A percentile compares a stretch with the other conserved stretches of the same genome.
Evolutionary conservation across 192 early-diverging fungal genomes (phyloP).

Genomic region (Mortierella hygrophila): DNA sequence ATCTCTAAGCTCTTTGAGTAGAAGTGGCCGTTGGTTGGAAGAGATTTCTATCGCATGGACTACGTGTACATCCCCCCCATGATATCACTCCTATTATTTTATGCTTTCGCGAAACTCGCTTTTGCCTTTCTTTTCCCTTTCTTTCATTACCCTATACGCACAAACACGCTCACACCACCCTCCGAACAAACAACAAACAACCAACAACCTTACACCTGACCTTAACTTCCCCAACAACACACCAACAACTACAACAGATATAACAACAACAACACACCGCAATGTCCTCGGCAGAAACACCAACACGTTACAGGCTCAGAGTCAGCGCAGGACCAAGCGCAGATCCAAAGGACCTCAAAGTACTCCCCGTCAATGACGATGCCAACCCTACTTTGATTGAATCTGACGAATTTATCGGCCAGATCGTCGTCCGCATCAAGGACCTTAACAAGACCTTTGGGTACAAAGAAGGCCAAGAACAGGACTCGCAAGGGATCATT

Average conservation of each 20-base stretch:
- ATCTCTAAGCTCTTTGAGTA: too few relatives aligned
- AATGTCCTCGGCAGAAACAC: background rate
- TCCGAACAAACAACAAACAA: background rate
- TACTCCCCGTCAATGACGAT: conserved; percentile 74
- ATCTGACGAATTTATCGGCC: conserved; percentile 71
- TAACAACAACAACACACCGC: too few relatives aligned
- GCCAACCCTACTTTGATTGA: conserved; percentile 72
- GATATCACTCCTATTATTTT: background rate
- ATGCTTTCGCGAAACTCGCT: background rate
- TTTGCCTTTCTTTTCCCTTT: background rate
- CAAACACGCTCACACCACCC: background rate
- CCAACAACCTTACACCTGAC: too few relatives aligned
- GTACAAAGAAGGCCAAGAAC: conserved; percentile 34
- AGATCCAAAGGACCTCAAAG: conserved; percentile 41
- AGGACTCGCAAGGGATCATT: conserved; percentile 21
- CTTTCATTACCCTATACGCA: background rate
- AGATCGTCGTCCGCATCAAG: conserved; percentile 75
- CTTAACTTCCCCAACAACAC: too few relatives aligned
- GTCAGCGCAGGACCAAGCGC: conserved; percentile 56
- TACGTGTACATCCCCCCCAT: background rate
- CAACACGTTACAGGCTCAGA: conserved; percentile 46
- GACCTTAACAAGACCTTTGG: conserved; percentile 73
- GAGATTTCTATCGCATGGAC: background rate
- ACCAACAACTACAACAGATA: background rate
- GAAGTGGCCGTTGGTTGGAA: background rate